Conservation (phyloP, 1,284 basidiomycete species). For the Agroathelia rolfsii region DNA sequence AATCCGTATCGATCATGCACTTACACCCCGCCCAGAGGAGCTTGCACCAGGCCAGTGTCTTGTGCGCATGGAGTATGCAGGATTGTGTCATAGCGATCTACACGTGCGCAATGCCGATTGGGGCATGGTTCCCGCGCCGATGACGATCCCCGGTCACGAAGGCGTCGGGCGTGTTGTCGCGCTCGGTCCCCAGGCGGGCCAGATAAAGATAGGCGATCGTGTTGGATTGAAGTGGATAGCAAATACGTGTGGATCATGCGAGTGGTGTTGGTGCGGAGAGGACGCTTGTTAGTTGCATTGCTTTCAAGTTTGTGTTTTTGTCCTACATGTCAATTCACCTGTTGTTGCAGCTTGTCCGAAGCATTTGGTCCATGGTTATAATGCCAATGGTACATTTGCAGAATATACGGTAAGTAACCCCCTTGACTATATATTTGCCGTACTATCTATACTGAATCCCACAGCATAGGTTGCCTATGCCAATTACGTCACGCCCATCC, state of each 20-base stretch:
- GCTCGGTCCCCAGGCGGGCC: conserved; percentile 42
- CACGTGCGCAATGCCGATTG: conserved; percentile 52
- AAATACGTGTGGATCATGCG: conserved; percentile 50
- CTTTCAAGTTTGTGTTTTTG: conserved; percentile 10
- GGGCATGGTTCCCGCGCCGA: conserved; percentile 35
- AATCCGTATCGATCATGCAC: conserved; percentile 31
- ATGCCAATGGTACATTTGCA: conserved; percentile 45
- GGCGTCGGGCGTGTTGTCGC: conserved; percentile 55
- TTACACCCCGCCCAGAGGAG: conserved; percentile 44
- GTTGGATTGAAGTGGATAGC: conserved; percentile 74
- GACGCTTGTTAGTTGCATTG: conserved; percentile 35
- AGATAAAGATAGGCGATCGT: conserved; percentile 47
- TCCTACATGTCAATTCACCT: neutral
- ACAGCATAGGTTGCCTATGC: conserved; percentile 45
- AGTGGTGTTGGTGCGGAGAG: conserved; percentile 46
- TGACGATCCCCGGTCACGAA: conserved; percentile 66
- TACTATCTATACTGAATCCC: too few species aligned
- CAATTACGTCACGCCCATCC: conserved; percentile 59
- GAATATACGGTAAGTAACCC: conserved; percentile 33
- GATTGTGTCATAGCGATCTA: conserved; percentile 60
- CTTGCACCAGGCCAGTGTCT: conserved; percentile 59
- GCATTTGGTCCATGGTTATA: conserved; percentile 42
- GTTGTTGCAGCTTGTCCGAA: conserved; percentile 30
- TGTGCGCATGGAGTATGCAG: conserved; percentile 55
- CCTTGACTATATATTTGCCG: neutral